phyloP scores from a whole-genome alignment of 1,284 basidiomycete species.

The Apiotrichum brassicae region DNA sequence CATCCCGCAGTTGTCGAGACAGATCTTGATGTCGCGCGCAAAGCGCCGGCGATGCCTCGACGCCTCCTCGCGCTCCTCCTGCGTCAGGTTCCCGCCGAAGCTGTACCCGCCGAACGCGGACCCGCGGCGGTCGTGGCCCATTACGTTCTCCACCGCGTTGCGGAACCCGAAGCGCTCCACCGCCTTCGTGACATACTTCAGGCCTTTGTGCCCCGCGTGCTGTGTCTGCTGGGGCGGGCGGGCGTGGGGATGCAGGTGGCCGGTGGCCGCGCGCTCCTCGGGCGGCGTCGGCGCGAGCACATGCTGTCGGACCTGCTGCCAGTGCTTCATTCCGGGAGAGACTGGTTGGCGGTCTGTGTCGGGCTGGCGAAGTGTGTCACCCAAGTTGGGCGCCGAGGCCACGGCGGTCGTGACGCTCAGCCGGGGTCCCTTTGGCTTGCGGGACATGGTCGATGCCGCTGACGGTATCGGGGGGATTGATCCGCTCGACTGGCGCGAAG shows the following conservation, averaged over 20 bases:
- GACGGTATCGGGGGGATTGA: background rate
- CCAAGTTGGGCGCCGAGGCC: background rate
- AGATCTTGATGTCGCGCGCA: conserved; percentile 34
- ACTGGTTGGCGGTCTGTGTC: conserved; percentile 17
- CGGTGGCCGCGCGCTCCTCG: conserved; percentile 18
- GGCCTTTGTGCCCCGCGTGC: conserved; percentile 4
- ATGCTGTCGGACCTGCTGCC: conserved; percentile 40
- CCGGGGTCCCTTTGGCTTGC: background rate
- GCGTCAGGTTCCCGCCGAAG: conserved; percentile 19
- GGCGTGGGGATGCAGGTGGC: background rate
- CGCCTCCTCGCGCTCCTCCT: conserved; percentile 35
- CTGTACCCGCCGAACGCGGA: conserved; percentile 17
- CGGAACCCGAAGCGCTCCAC: conserved; percentile 36
- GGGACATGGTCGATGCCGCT: background rate
- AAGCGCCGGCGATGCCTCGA: conserved; percentile 36
- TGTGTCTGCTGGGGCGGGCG: conserved; percentile 16
- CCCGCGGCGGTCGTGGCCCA: conserved; percentile 29
- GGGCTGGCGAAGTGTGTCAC: background rate
- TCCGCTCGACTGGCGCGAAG: too few species aligned
- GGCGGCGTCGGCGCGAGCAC: conserved; percentile 28
- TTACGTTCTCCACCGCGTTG: conserved; percentile 35
- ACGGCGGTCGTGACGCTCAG: background rate
- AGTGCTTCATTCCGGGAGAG: conserved; percentile 37
- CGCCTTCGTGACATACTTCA: conserved; percentile 33
- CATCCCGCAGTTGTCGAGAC: conserved; percentile 33